Evolutionary conservation across 1,284 basidiomycete species (phyloP).

Genomic region (Pseudozyma thailandica): DNA sequence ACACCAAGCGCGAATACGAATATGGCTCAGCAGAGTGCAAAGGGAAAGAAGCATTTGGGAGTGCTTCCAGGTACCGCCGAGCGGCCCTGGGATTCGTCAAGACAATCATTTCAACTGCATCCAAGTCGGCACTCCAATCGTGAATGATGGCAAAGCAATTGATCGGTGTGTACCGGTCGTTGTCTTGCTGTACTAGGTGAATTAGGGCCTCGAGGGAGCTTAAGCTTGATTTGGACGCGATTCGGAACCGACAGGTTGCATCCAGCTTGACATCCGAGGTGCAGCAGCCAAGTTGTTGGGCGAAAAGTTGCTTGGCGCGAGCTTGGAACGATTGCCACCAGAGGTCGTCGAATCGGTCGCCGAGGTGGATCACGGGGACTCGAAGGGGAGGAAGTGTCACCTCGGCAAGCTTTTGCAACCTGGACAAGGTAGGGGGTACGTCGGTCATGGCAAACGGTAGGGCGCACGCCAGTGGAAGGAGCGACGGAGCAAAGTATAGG

Average conservation of each 20-base stretch:
- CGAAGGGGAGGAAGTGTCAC: not conserved
- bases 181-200: not conserved
- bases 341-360: not conserved
- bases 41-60: not conserved
- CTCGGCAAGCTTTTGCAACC: not conserved
- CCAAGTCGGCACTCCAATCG: not conserved
- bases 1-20: not conserved
- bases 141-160: not conserved
- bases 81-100: not conserved
- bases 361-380: not conserved
- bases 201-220: not conserved
- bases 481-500: too few species aligned
- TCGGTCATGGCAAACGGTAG: not conserved
- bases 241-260: not conserved
- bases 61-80: not conserved
- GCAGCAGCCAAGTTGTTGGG: not conserved
- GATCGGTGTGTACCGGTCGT: not conserved
- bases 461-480: too few species aligned
- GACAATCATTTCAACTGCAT: not conserved
- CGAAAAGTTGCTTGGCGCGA: not conserved
- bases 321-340: conserved; percentile 1
- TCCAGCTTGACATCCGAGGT: not conserved
- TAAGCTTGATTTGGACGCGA: not conserved
- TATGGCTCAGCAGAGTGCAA: not conserved
- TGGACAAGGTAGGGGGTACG: not conserved